Percentiles rank a stretch among this genome's conserved stretches.
Evolutionary conservation across 495 filamentous ascomycete genomes (phyloP).

Genomic region (Chaetomium fimeti): DNA sequence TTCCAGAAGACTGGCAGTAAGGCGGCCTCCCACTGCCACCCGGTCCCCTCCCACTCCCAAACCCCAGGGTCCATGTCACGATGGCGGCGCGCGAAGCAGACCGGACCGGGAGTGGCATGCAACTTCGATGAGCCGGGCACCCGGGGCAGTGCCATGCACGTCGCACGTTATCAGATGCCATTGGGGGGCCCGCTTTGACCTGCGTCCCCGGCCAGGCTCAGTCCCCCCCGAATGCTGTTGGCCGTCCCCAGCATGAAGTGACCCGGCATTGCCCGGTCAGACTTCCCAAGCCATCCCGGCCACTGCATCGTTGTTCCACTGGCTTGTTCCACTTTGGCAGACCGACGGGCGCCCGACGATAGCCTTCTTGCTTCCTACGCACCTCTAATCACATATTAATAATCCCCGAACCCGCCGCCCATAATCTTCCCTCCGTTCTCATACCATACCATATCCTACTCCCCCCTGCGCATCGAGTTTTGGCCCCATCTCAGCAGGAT

Average conservation of each 20-base stretch:
- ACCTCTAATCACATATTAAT: conserved; percentile 8
- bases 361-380: not conserved
- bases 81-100: not conserved
- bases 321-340: conserved; percentile 11
- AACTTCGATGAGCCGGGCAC: not conserved
- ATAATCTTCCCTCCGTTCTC: not conserved
- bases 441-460: not conserved
- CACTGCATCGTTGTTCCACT: not conserved
- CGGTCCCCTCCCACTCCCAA: not conserved
- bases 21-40: not conserved
- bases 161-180: conserved; percentile 7
- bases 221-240: not conserved
- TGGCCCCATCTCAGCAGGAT: not conserved
- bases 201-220: too few species aligned
- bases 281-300: not conserved
- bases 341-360: conserved; percentile 6
- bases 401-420: conserved; percentile 1
- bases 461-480: not conserved
- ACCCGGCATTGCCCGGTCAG: not conserved
- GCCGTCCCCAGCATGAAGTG: too few species aligned
- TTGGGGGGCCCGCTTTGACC: not conserved
- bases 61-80: not conserved
- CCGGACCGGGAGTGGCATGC: not conserved
- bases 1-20: not conserved
- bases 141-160: not conserved